A percentile compares a stretch with the other conserved stretches of the same genome.
These are phyloP conservation scores for Pseudogymnoascus sp. DNA, from an alignment of 2,329 filamentous ascomycete genomes.

Conservation along the genomic window DNA sequence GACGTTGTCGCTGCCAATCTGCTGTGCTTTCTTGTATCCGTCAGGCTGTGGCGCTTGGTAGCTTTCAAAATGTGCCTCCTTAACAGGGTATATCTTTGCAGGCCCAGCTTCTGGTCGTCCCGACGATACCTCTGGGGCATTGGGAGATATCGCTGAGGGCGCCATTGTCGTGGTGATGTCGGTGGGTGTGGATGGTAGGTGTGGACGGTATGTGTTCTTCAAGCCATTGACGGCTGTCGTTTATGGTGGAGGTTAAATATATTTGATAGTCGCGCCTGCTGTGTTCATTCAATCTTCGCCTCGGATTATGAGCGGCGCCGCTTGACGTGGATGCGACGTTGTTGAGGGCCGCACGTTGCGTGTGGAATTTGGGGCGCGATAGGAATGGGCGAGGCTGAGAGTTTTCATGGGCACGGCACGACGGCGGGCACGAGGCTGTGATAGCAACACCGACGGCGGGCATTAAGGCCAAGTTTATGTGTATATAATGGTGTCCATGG, in stretches of 20 bases:
- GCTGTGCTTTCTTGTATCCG: conserved; percentile 49
- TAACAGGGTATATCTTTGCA: conserved; percentile 50
- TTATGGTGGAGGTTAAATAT: neutral
- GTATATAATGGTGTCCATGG: neutral
- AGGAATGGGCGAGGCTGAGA: conserved; percentile 8
- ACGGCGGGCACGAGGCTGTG: conserved; percentile 8
- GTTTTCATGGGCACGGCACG: neutral
- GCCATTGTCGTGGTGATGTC: conserved; percentile 23
- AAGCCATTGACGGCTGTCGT: conserved; percentile 47
- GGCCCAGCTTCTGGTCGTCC: conserved; percentile 30
- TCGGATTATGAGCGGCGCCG: neutral
- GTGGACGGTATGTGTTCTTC: conserved; percentile 33
- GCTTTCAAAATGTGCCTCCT: conserved; percentile 53
- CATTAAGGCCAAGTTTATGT: neutral
- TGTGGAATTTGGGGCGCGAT: conserved; percentile 5
- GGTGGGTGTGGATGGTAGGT: conserved; percentile 22
- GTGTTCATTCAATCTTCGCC: neutral
- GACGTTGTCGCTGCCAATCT: conserved; percentile 52
- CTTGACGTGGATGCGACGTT: neutral
- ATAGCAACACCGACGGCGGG: neutral
- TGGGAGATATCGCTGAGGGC: conserved; percentile 25
- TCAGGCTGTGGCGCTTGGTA: conserved; percentile 48
- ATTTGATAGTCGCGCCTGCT: neutral
- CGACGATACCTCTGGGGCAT: conserved; percentile 12
- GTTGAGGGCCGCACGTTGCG: neutral